Evolutionary conservation across 2,329 filamentous ascomycete species (phyloP), one percentile per base, ranked within the genome.

Genomic region (Neonectria hederae): DNA sequence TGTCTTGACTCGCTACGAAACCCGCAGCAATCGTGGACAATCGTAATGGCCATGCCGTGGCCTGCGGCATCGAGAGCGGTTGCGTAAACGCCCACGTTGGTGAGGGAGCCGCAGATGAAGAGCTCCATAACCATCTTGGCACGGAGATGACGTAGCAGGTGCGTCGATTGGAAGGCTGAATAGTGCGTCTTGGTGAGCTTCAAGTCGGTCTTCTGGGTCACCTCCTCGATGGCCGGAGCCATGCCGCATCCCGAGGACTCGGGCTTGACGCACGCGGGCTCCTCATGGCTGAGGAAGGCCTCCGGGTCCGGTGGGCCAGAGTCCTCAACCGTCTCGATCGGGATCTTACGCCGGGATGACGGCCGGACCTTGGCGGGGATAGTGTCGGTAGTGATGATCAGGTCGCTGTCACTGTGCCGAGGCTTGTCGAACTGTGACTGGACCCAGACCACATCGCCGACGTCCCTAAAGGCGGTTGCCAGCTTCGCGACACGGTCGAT

Each of bases 1-100:
- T 97, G 93, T 46, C 93, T 88, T 19, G 82, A 78, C 62, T 89
- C 87, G 70, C 84, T 89, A 51, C 92, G 88, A 74, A 90, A 97
- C 11, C 94, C 94, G 59, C 97, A 88, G 77, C 94, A 97, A 76
- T 98, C 94, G 56, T 96, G 90, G 42, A 98, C 83, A 13, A 98
- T 83, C 5, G 92, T 96, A 73, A 97, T 93, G n/a, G 88, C 84
- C 73, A 97, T 89, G 5, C 94, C 96, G 77, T 97, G 92, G 21
- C 91, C 88, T 2, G 93, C 94, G 11, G 95, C 96, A 75, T 97
- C 96, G 67, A 97, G 84, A 4, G 94, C 94, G 1, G 95, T 97
- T 8, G 96, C 95, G 75, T 96, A 94, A 51, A 98, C 90, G 32
- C 94, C 94, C 38, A 97, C 83, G 73, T 98, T 97, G 46, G 91